A percentile compares a stretch with the other conserved stretches of the same genome.
Evolutionary conservation across 768 basidiomycete genomes (phyloP).

Genomic region (Serendipita vermifera): DNA sequence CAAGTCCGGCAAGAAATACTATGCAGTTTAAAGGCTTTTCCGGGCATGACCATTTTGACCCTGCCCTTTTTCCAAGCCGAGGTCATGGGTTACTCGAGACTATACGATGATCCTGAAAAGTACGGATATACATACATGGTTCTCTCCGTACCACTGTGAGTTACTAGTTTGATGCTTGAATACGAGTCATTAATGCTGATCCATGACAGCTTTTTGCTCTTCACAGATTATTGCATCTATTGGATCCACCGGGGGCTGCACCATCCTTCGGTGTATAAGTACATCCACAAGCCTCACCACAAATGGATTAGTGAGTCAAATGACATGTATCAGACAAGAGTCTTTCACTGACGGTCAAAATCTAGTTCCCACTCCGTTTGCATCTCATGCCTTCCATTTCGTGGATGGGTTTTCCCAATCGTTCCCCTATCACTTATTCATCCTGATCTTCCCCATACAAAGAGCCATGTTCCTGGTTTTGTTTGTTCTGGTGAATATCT

Average conservation of each 20-base stretch:
- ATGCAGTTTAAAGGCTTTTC: constrained; percentile 62
- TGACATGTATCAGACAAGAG: not conserved
- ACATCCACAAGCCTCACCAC: constrained; percentile 94
- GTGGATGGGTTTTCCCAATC: constrained; percentile 92
- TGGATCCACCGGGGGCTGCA: constrained; percentile 94
- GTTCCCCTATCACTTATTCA: constrained; percentile 86
- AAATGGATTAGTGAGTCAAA: constrained; percentile 81
- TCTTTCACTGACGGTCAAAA: not conserved
- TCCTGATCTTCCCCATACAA: constrained; percentile 83
- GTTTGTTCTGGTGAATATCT: constrained; percentile 86
- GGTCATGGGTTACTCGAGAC: constrained; percentile 64
- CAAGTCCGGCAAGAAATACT: constrained; percentile 66
- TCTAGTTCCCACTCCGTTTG: constrained; percentile 89
- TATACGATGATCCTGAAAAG: constrained; percentile 68
- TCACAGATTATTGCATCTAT: constrained; percentile 90
- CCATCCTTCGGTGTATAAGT: constrained; percentile 74
- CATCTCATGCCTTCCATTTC: constrained; percentile 95
- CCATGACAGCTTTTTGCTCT: constrained; percentile 50
- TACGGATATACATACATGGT: constrained; percentile 67
- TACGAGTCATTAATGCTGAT: constrained; percentile 3
- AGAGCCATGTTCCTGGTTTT: constrained; percentile 69
- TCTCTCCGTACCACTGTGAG: constrained; percentile 57
- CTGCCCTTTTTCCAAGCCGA: constrained; percentile 92
- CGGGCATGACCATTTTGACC: constrained; percentile 67
- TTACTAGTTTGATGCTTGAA: constrained; percentile 10